phyloP scores from a whole-genome alignment of 2,329 filamentous ascomycete genomes.

The Arthrocladium fulminans region DNA sequence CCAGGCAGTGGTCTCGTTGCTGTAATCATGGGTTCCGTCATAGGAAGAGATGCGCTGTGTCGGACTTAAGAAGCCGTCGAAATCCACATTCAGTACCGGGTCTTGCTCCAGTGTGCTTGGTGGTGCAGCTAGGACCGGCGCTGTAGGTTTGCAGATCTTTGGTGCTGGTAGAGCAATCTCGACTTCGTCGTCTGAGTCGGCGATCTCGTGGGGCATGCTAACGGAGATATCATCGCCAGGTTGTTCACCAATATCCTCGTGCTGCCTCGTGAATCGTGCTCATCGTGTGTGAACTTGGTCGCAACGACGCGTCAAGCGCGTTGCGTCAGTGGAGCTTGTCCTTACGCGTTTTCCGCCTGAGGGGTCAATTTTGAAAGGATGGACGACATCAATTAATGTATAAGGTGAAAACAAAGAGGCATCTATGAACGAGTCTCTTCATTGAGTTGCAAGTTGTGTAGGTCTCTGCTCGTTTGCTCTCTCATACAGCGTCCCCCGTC shows the following conservation, averaged over 20 bases:
- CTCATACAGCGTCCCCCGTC: too few relatives aligned
- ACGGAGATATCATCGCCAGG: neutral
- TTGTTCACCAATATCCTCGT: neutral
- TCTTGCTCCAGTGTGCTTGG: conserved; percentile 4
- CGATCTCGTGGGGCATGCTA: conserved; percentile 19
- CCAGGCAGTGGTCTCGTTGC: neutral
- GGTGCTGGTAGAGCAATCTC: conserved; percentile 12
- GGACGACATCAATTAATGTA: too few relatives aligned
- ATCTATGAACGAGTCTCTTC: too few relatives aligned
- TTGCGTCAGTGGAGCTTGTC: neutral
- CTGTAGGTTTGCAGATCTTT: conserved; percentile 3
- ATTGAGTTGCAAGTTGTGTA: too few relatives aligned
- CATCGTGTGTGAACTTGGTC: neutral
- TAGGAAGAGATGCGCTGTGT: conserved; percentile 16
- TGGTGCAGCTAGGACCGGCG: neutral
- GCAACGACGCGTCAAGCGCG: neutral
- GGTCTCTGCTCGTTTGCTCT: too few relatives aligned
- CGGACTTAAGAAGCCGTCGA: conserved; percentile 17
- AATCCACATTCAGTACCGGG: conserved; percentile 14
- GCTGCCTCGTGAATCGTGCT: neutral
- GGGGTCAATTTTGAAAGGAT: too few relatives aligned
- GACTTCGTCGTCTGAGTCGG: conserved; percentile 22
- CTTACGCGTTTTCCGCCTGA: neutral
- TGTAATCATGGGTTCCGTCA: neutral
- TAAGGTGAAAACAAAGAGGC: too few relatives aligned